Evolutionary conservation across 768 basidiomycete genomes (phyloP).

Genomic region (Suillus spraguei): DNA sequence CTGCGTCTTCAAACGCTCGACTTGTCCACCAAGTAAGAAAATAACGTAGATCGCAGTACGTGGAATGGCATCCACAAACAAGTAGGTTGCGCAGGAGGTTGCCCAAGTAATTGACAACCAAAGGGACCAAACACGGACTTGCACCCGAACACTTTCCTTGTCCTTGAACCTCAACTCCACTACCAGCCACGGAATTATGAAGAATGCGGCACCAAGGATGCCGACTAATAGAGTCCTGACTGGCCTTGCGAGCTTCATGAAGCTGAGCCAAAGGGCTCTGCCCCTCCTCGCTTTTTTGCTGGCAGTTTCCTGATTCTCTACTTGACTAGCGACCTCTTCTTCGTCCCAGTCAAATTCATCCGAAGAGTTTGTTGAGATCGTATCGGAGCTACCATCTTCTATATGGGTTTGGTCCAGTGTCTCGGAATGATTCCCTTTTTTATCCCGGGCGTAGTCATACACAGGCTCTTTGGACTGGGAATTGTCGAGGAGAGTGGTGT

Average conservation of each 20-base stretch:
- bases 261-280: constrained; percentile 61
- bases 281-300: constrained; percentile 58
- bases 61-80: constrained; percentile 67
- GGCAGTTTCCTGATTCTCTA: constrained; percentile 22
- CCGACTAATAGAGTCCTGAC: constrained; percentile 62
- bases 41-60: constrained; percentile 55
- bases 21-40: constrained; percentile 57
- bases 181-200: constrained; percentile 72
- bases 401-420: constrained; percentile 13
- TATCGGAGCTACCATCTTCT: constrained; percentile 26
- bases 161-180: constrained; percentile 62
- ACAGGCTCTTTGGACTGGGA: constrained; percentile 14
- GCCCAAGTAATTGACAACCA: constrained; percentile 75
- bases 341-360: constrained; percentile 82
- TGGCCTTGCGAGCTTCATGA: constrained; percentile 65
- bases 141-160: constrained; percentile 44
- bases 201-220: constrained; percentile 58
- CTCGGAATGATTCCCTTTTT: constrained; percentile 16
- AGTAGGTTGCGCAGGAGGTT: constrained; percentile 57
- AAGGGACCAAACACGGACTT: constrained; percentile 65
- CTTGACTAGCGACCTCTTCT: constrained; percentile 44
- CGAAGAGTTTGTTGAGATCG: constrained; percentile 57
- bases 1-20: constrained; percentile 68
- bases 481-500: constrained; percentile 10
- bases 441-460: constrained; percentile 12